These are phyloP conservation scores for Santalum album DNA, from an alignment of 164 flowering plant species.

Conservation along the genomic window DNA sequence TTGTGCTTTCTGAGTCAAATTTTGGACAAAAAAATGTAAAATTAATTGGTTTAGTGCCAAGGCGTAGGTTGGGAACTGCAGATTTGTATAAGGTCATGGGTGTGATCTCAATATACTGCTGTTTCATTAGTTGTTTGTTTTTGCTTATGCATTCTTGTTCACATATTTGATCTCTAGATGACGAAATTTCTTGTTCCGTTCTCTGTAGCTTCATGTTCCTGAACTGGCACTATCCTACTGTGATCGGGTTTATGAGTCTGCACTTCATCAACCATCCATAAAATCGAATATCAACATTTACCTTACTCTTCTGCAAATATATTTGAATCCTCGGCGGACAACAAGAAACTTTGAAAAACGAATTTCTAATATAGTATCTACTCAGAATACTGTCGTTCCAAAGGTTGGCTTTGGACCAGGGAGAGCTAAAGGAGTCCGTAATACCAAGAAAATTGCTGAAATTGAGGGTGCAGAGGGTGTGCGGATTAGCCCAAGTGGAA, in stretches of 20 bases:
- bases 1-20: too few species aligned
- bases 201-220: slow-evolving; percentile 79
- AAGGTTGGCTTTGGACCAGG: slow-evolving; percentile 27
- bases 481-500: slow-evolving; percentile 48
- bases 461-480: slow-evolving; percentile 84
- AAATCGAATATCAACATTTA: slow-evolving; percentile 63
- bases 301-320: slow-evolving; percentile 89
- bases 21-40: too few species aligned
- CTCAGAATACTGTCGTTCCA: slow-evolving; percentile 34
- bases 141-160: neutral
- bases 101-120: too few species aligned
- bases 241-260: slow-evolving; percentile 75
- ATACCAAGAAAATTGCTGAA: slow-evolving; percentile 72
- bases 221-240: slow-evolving; percentile 89
- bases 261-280: slow-evolving; percentile 36
- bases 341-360: slow-evolving; percentile 73
- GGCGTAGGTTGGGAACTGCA: too few species aligned
- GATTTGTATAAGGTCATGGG: too few species aligned
- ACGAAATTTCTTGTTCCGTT: slow-evolving; percentile 9
- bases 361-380: slow-evolving; percentile 44
- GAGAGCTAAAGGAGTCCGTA: slow-evolving; percentile 51
- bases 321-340: slow-evolving; percentile 78
- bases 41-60: too few species aligned
- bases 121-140: too few species aligned
- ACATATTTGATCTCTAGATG: neutral